Evolutionary conservation across 805 yeast species (phyloP).

Genomic region (Deakozyma indianensis): DNA sequence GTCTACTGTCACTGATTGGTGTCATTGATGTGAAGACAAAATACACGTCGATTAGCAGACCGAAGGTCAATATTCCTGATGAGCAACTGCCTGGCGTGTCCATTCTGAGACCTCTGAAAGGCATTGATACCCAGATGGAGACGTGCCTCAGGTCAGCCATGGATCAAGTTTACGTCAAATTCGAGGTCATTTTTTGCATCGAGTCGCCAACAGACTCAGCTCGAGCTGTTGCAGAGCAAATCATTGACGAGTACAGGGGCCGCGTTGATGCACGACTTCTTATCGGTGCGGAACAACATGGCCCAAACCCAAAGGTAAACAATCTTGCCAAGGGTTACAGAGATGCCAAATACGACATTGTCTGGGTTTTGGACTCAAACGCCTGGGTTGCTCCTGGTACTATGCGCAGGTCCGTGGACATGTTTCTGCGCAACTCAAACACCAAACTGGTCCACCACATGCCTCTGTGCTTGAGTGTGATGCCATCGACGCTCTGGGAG

Average conservation of each 20-base stretch:
- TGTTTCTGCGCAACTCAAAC: conserved; percentile 23
- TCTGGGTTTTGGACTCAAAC: conserved; percentile 81
- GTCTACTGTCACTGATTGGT: not conserved
- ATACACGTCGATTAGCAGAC: conserved; percentile 2
- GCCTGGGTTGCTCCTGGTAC: conserved; percentile 63
- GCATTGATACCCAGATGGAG: conserved; percentile 63
- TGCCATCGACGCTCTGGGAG: conserved; percentile 28
- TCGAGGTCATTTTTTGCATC: conserved; percentile 67
- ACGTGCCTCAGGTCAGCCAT: conserved; percentile 56
- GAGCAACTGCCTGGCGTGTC: conserved; percentile 46
- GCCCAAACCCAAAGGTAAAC: conserved; percentile 84
- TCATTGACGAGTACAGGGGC: conserved; percentile 39
- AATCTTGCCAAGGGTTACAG: conserved; percentile 71
- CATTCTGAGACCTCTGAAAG: conserved; percentile 70
- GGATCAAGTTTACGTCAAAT: conserved; percentile 52
- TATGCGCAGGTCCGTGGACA: conserved; percentile 44
- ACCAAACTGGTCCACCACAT: conserved; percentile 69
- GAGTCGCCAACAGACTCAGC: conserved; percentile 52
- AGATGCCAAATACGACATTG: conserved; percentile 50
- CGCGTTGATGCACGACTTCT: conserved; percentile 41
- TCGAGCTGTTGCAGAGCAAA: conserved; percentile 35
- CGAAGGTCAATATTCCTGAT: conserved; percentile 4
- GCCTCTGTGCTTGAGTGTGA: conserved; percentile 29
- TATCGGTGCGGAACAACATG: conserved; percentile 37
- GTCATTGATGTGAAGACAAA: conserved; percentile 2